Conservation (phyloP, 345 rosid genomes). For the Excoecaria agallocha region DNA sequence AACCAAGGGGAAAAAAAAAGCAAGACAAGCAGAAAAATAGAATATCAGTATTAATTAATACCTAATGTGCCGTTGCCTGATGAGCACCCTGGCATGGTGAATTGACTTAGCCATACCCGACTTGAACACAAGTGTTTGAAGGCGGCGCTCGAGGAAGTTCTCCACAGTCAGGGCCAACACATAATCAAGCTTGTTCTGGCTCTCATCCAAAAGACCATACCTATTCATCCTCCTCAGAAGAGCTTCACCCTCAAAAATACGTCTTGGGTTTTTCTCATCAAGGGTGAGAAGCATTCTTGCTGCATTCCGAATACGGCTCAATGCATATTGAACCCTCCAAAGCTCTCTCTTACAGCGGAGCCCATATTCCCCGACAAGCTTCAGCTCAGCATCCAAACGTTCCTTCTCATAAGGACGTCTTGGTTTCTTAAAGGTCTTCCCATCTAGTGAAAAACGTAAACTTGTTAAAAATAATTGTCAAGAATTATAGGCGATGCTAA, state of each 20-base stretch:
- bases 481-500: not conserved
- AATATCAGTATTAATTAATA: conserved; percentile 4
- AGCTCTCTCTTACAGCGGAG: conserved; percentile 62
- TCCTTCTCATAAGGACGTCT: conserved; percentile 66
- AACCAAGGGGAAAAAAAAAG: too few relatives aligned
- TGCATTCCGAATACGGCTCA: conserved; percentile 61
- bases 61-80: conserved; percentile 68
- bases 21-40: not conserved
- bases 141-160: conserved; percentile 62
- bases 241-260: conserved; percentile 68
- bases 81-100: conserved; percentile 64
- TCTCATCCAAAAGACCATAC: conserved; percentile 60
- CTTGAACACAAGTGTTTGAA: conserved; percentile 61
- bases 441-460: conserved; percentile 29
- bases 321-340: conserved; percentile 60
- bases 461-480: not conserved
- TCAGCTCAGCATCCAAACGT: conserved; percentile 60
- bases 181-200: conserved; percentile 73
- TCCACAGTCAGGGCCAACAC: conserved; percentile 64
- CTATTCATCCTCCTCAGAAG: conserved; percentile 58
- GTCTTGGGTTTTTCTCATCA: conserved; percentile 53
- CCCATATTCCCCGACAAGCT: conserved; percentile 61
- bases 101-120: conserved; percentile 69
- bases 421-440: conserved; percentile 59
- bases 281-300: conserved; percentile 57